phyloP scores from a whole-genome alignment of 1,284 basidiomycete species.

The Boletus sp. region DNA sequence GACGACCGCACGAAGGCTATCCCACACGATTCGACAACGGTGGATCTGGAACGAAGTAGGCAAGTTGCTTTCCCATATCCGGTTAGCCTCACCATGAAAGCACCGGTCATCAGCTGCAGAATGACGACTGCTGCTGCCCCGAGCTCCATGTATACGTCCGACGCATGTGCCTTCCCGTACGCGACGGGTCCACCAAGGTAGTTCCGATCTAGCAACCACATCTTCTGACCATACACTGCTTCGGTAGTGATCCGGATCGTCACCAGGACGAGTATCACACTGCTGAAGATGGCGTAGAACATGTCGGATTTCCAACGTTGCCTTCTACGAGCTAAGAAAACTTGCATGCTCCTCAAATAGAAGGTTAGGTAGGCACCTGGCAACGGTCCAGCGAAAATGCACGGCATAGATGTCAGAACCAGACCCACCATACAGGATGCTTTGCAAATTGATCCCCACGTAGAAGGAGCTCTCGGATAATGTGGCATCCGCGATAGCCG shows the following conservation, averaged over 20 bases:
- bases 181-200: constrained; percentile 12
- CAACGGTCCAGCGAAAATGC: background rate
- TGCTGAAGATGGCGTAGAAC: constrained; percentile 23
- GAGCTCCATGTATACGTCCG: constrained; percentile 5
- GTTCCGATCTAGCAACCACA: constrained; percentile 11
- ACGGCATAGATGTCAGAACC: background rate
- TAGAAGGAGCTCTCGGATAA: constrained; percentile 11
- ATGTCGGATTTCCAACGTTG: constrained; percentile 2
- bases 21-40: constrained; percentile 18
- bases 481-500: background rate
- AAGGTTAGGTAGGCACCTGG: constrained; percentile 14
- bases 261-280: constrained; percentile 14
- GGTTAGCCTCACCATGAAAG: constrained; percentile 12
- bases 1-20: constrained; percentile 7
- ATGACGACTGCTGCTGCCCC: background rate
- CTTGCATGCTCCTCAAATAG: constrained; percentile 15
- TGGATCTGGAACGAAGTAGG: constrained; percentile 16
- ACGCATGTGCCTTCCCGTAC: constrained; percentile 2
- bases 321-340: constrained; percentile 4
- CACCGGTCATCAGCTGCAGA: constrained; percentile 20
- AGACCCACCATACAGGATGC: constrained; percentile 17
- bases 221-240: constrained; percentile 4
- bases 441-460: constrained; percentile 14
- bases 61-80: background rate
- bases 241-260: constrained; percentile 7